Percentiles rank a stretch among this genome's conserved stretches.
These are phyloP conservation scores for Eutrema yunnanense DNA, from an alignment of 345 rosid genomes.

Conservation along the genomic window DNA sequence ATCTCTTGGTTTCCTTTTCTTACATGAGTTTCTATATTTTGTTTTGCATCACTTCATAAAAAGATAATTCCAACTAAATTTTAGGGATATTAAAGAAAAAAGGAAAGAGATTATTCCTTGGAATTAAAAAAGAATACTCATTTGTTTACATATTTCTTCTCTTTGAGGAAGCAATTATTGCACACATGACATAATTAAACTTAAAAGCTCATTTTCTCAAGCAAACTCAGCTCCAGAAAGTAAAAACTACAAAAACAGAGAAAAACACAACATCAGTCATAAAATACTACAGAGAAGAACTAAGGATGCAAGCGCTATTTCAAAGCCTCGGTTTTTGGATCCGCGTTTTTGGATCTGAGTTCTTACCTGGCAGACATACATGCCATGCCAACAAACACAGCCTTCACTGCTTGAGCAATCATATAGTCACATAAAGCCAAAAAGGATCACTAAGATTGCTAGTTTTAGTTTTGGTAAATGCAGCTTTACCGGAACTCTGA, in stretches of 20 bases:
- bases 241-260: constrained; percentile 52
- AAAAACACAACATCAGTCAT: constrained; percentile 14
- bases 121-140: constrained; percentile 1
- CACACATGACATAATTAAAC: not conserved
- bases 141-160: not conserved
- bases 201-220: constrained; percentile 58
- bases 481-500: too few species aligned
- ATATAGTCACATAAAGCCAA: too few species aligned
- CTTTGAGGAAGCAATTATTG: too few species aligned
- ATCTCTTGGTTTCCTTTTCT: too few species aligned
- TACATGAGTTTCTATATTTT: too few species aligned
- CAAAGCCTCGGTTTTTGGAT: not conserved
- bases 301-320: not conserved
- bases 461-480: too few species aligned
- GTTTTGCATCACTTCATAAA: too few species aligned
- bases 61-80: too few species aligned
- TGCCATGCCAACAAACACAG: constrained; percentile 96
- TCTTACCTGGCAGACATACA: constrained; percentile 97
- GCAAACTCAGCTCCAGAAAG: constrained; percentile 79
- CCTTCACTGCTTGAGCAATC: constrained; percentile 71
- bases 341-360: not conserved
- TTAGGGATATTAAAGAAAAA: too few species aligned
- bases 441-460: too few species aligned
- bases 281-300: not conserved
- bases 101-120: not conserved